Evolutionary conservation across 306 rosid species (phyloP).

Genomic region (Potentilla sterilis): DNA sequence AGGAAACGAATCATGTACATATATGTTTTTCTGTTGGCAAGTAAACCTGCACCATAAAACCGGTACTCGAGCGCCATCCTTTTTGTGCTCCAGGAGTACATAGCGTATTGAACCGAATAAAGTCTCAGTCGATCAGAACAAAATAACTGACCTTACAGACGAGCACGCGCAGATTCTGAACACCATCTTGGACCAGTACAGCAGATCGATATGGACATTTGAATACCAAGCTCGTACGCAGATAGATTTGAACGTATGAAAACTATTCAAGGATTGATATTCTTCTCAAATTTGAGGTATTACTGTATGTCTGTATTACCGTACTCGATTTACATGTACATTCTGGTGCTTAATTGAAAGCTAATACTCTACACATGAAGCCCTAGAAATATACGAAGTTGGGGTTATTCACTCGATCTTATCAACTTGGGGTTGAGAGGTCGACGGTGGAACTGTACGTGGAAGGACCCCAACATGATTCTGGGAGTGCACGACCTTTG

Average conservation of each 20-base stretch:
- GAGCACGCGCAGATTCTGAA: background rate
- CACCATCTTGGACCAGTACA: background rate
- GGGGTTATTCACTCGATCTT: too few species aligned
- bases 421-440: background rate
- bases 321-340: too few species aligned
- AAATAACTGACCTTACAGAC: background rate
- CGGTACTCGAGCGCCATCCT: background rate
- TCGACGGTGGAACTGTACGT: too few species aligned
- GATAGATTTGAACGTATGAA: too few species aligned
- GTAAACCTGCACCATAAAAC: background rate
- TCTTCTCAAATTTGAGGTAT: background rate
- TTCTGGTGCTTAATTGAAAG: background rate
- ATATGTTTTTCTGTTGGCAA: background rate
- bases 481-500: background rate
- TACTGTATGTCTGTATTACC: too few species aligned
- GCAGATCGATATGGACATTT: background rate
- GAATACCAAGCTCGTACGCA: too few species aligned
- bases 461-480: background rate
- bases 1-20: background rate
- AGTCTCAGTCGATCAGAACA: background rate
- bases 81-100: background rate
- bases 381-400: background rate
- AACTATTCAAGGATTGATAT: background rate
- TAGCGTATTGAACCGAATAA: background rate
- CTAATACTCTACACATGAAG: too few species aligned